Conservation (phyloP, 345 rosid species). For the Aquilaria sinensis region DNA sequence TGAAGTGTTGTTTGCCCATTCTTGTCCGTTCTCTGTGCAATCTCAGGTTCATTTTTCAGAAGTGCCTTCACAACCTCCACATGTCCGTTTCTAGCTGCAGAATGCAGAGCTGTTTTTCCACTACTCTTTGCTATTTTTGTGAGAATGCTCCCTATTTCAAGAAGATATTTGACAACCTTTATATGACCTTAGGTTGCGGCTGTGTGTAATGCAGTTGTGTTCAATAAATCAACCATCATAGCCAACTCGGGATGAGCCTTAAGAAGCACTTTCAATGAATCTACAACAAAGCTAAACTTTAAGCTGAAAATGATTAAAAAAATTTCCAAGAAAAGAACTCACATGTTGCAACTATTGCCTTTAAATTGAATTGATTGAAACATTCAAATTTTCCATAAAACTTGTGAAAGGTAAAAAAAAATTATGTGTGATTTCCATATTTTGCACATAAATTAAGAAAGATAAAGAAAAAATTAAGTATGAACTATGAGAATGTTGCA, state of each 20-base stretch:
- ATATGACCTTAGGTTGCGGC: slow-evolving; percentile 82
- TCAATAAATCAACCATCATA: slow-evolving; percentile 73
- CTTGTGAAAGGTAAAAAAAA: too few species aligned
- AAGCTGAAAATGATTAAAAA: too few species aligned
- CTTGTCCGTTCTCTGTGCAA: slow-evolving; percentile 55
- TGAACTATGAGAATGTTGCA: too few species aligned
- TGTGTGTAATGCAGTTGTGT: slow-evolving; percentile 74
- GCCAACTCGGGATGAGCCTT: slow-evolving; percentile 78
- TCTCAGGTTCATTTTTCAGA: slow-evolving; percentile 44
- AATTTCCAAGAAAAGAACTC: too few species aligned
- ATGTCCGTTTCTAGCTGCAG: slow-evolving; percentile 82
- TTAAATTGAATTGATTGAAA: too few species aligned
- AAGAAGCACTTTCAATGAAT: slow-evolving; percentile 53
- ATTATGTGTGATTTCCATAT: too few species aligned
- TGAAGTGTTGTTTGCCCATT: slow-evolving; percentile 92
- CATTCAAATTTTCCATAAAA: too few species aligned
- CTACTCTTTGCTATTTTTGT: slow-evolving; percentile 75
- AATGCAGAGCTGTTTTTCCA: slow-evolving; percentile 77
- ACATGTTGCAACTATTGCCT: too few species aligned
- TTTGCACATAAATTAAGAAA: too few species aligned
- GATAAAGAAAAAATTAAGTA: too few species aligned
- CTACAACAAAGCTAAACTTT: slow-evolving; percentile 31
- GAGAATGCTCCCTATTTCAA: slow-evolving; percentile 62
- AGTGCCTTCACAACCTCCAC: slow-evolving; percentile 55
- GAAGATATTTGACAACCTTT: slow-evolving; percentile 46